phyloP scores from a whole-genome alignment of 305 asterid genomes.

The Fraxinus floribunda region DNA sequence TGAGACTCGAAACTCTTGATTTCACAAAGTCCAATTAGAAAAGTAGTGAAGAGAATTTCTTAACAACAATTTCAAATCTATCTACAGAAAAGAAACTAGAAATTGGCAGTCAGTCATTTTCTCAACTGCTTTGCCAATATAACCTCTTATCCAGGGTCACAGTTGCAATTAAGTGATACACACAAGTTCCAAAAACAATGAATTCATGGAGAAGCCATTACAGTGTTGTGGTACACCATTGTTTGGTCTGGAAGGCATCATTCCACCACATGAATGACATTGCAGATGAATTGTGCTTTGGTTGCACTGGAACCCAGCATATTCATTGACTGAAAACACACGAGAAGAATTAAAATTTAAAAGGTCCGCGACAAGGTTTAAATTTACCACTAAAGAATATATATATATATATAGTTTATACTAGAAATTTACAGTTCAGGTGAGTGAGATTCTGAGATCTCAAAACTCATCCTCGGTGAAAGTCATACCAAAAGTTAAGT shows the following conservation, averaged over 20 bases:
- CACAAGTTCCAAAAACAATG: constrained; percentile 3
- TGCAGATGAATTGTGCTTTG: constrained; percentile 81
- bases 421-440: constrained; percentile 1
- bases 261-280: constrained; percentile 86
- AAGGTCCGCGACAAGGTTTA: constrained; percentile 13
- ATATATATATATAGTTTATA: neutral
- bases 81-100: neutral
- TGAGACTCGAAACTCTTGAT: neutral
- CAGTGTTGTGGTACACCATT: constrained; percentile 69
- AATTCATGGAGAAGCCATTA: constrained; percentile 30
- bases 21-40: neutral
- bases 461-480: constrained; percentile 8
- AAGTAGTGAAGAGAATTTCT: neutral
- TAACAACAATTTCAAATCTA: neutral
- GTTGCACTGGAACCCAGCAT: constrained; percentile 69
- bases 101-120: neutral
- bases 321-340: constrained; percentile 52
- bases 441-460: constrained; percentile 17
- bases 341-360: constrained; percentile 14
- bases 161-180: neutral
- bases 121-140: neutral
- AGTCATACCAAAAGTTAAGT: constrained; percentile 1
- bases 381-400: neutral
- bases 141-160: neutral
- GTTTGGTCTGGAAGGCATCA: constrained; percentile 86